Evolutionary conservation across 2,329 filamentous ascomycete genomes (phyloP), one percentile per base, ranked within the genome.

Genomic region (Xylariales sp.): DNA sequence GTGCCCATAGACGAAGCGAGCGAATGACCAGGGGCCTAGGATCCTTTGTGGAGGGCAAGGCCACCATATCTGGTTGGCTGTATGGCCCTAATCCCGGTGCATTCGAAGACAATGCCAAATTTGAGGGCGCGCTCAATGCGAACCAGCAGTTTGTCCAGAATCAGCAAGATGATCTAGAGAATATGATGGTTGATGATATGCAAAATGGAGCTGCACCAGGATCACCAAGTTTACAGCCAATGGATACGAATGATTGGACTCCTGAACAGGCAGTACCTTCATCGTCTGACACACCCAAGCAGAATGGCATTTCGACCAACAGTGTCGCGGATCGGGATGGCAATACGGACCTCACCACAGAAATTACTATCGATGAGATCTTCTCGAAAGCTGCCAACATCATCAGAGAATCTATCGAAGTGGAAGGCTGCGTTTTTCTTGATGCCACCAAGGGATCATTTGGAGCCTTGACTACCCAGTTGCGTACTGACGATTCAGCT

Each of bases 321-420:
- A n/a, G n/a, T n/a, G n/a, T n/a, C n/a, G n/a, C n/a, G n/a, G n/a
- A n/a, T n/a, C n/a, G n/a, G n/a, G n/a, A n/a, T n/a, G n/a, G n/a
- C n/a, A n/a, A n/a, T n/a, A n/a, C n/a, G n/a, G n/a, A n/a, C n/a
- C n/a, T n/a, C n/a, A n/a, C n/a, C n/a, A n/a, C n/a, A n/a, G n/a
- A n/a, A 28, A 33, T 18, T 33, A 33, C 15, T n/a, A 23, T 45
- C 18, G 37, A 43, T 15, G 30, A 41, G 5, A 45, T 66, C 5
- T 69, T 72, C 38, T 61, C 60, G 3, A 63, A 59, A 8, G 70
- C 68, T 6, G 61, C 67, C 5, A 63, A 62, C 27, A 53, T 70
- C 8, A 54, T 72, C 8, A 52, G 64, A 6, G 57, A 69, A 29
- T 63, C 65, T 2, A 52, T 71, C 4, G 60, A 65, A 20, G 60